Percentiles rank a stretch among this genome's conserved stretches.
phyloP scores from a whole-genome alignment of 306 rosid species.

The Oemleria cerasiformis region DNA sequence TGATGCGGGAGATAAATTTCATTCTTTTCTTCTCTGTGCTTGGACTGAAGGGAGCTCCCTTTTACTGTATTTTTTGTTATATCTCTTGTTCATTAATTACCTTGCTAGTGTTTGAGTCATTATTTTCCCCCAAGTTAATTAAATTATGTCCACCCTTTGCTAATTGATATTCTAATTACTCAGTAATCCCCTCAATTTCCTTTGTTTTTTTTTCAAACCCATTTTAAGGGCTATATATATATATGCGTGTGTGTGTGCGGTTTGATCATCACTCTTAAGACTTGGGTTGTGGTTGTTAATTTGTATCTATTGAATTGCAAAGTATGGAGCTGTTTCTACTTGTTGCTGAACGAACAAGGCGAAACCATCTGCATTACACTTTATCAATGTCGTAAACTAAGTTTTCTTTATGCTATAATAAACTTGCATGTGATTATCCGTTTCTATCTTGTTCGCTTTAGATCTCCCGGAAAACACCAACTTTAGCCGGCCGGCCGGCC shows the following conservation, averaged over 20 bases:
- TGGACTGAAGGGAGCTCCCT: conserved; percentile 99
- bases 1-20: conserved; percentile 84
- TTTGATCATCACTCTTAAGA: background rate
- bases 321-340: too few relatives aligned
- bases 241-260: background rate
- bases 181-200: background rate
- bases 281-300: background rate
- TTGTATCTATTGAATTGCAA: background rate
- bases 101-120: background rate
- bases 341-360: too few relatives aligned
- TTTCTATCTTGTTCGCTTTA: background rate
- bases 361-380: too few relatives aligned
- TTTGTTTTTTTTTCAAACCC: background rate
- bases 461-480: background rate
- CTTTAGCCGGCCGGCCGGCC: too few relatives aligned
- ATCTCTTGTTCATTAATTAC: background rate
- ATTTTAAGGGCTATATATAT: too few relatives aligned
- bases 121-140: background rate
- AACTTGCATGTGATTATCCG: too few relatives aligned
- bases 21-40: conserved; percentile 66
- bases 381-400: too few relatives aligned
- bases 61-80: conserved; percentile 24
- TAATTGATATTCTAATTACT: background rate
- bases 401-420: too few relatives aligned
- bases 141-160: background rate